Evolutionary conservation across 169 alveolate genomes (phyloP).

Genomic region (Perkinsus olseni): DNA sequence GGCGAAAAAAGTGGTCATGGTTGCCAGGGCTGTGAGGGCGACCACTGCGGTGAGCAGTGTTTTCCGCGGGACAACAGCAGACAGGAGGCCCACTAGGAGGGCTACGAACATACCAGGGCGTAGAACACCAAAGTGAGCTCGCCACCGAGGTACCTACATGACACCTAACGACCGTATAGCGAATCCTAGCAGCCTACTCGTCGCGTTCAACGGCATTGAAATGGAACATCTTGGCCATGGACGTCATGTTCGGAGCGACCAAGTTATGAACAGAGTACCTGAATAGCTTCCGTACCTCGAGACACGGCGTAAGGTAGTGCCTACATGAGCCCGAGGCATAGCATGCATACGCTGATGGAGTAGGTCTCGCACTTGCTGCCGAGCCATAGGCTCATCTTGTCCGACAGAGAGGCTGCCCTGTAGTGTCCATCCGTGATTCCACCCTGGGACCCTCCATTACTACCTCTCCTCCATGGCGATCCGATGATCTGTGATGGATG

Average conservation of each 20-base stretch:
- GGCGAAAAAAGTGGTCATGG: slow-evolving; percentile 11
- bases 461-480: no score
- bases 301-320: no score
- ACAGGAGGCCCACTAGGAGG: slow-evolving; percentile 15
- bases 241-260: slow-evolving; percentile 25
- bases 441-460: no score
- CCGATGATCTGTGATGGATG: no score
- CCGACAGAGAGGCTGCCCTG: neutral
- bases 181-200: neutral
- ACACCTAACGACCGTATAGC: neutral
- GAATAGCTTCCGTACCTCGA: neutral
- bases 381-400: neutral
- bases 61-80: neutral
- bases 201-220: slow-evolving; percentile 21
- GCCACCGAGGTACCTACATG: neutral
- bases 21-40: slow-evolving; percentile 13
- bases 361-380: neutral
- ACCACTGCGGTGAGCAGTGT: slow-evolving; percentile 12
- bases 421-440: neutral
- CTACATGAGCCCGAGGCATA: no score
- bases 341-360: neutral
- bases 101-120: slow-evolving; percentile 26
- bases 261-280: slow-evolving; percentile 12
- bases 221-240: slow-evolving; percentile 21
- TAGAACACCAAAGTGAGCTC: slow-evolving; percentile 19